Conservation (phyloP, 2,329 filamentous ascomycete genomes). For the Mycosphaerelloides madeirae region DNA sequence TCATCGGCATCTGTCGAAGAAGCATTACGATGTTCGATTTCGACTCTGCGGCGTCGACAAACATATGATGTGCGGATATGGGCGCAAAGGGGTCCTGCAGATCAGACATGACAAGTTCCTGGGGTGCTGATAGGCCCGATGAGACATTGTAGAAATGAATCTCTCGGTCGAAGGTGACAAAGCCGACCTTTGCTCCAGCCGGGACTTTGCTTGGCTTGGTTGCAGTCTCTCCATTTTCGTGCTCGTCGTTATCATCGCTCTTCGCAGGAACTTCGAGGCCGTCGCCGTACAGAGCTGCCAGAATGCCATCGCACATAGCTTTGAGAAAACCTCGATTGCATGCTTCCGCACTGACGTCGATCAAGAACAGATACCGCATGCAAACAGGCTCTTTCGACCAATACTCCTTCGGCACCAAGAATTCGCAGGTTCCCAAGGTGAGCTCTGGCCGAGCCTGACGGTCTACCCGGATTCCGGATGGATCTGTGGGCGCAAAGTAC, state of each 20-base stretch:
- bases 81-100: slow-evolving; percentile 95
- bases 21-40: slow-evolving; percentile 83
- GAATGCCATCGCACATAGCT: slow-evolving; percentile 83
- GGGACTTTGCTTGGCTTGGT: slow-evolving; percentile 58
- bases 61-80: slow-evolving; percentile 74
- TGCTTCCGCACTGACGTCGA: slow-evolving; percentile 89
- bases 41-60: slow-evolving; percentile 89
- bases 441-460: slow-evolving; percentile 85
- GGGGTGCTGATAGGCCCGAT: slow-evolving; percentile 72
- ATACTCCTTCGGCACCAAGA: slow-evolving; percentile 95
- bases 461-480: slow-evolving; percentile 80
- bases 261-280: slow-evolving; percentile 49
- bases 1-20: slow-evolving; percentile 72
- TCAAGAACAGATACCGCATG: slow-evolving; percentile 80
- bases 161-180: slow-evolving; percentile 93
- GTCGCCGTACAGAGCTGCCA: slow-evolving; percentile 75
- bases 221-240: slow-evolving; percentile 43
- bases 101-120: slow-evolving; percentile 99
- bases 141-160: slow-evolving; percentile 97
- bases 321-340: slow-evolving; percentile 87
- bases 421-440: slow-evolving; percentile 88
- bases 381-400: slow-evolving; percentile 93
- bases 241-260: slow-evolving; percentile 49
- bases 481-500: slow-evolving; percentile 89
- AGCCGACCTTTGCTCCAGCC: slow-evolving; percentile 78